These are phyloP conservation scores for Falciphora oryzae DNA, from an alignment of 2,329 filamentous ascomycete genomes.

Conservation along the genomic window DNA sequence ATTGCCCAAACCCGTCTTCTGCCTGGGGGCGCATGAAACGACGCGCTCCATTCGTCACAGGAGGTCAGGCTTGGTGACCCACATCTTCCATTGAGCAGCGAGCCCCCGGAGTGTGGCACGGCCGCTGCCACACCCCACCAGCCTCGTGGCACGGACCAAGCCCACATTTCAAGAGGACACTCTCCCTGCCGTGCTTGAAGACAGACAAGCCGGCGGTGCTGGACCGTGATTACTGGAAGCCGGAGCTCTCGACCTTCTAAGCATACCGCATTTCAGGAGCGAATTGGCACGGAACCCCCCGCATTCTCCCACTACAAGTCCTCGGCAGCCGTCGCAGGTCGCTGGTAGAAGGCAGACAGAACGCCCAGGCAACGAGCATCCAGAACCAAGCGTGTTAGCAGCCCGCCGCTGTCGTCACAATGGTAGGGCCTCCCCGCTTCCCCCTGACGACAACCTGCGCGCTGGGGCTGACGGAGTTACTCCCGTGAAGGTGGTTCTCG, in stretches of 20 bases:
- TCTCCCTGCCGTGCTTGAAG: constrained; percentile 5
- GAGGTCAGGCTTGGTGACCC: neutral
- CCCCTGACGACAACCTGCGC: neutral
- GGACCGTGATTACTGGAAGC: neutral
- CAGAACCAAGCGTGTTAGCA: neutral
- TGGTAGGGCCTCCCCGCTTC: neutral
- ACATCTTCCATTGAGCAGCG: neutral
- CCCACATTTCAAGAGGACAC: constrained; percentile 16
- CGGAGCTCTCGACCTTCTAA: neutral
- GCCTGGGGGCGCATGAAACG: neutral
- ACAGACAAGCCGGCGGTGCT: neutral
- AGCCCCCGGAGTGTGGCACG: neutral
- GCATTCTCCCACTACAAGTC: neutral
- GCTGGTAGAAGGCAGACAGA: neutral
- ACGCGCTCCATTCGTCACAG: neutral
- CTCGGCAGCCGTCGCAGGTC: neutral
- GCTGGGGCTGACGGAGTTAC: constrained; percentile 3
- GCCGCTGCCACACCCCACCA: constrained; percentile 2
- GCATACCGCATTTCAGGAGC: neutral
- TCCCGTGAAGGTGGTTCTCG: constrained; percentile 76
- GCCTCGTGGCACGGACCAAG: constrained; percentile 15
- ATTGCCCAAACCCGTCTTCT: neutral
- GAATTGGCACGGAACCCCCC: neutral
- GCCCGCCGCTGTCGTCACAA: neutral
- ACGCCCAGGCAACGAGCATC: constrained; percentile 14